These are phyloP conservation scores for Penicillium janthinellum DNA, from an alignment of 2,329 filamentous ascomycete species.

Conservation along the genomic window DNA sequence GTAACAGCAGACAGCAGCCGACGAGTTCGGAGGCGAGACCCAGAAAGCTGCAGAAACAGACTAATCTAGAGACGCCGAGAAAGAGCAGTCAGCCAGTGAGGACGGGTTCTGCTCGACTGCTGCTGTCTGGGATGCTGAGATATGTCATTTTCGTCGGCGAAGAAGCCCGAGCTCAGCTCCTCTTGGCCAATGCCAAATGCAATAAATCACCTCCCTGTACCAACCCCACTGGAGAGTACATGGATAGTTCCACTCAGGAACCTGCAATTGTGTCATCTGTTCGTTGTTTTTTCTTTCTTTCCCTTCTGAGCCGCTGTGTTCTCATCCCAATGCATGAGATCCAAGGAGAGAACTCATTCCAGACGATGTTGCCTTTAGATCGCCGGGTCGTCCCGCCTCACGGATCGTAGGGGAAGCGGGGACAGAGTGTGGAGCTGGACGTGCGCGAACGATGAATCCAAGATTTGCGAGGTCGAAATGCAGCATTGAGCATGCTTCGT, in stretches of 20 bases:
- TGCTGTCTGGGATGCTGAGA: slow-evolving; percentile 19
- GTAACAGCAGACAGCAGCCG: slow-evolving; percentile 3
- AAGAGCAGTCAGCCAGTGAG: slow-evolving; percentile 20
- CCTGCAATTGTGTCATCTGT: slow-evolving; percentile 1
- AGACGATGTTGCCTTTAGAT: not conserved
- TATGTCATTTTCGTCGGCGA: slow-evolving; percentile 27
- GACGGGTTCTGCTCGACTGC: slow-evolving; percentile 3
- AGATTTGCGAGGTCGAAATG: slow-evolving; percentile 12
- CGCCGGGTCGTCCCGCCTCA: slow-evolving; percentile 10
- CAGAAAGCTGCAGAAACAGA: slow-evolving; percentile 22
- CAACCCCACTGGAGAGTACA: slow-evolving; percentile 16
- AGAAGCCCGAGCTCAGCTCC: slow-evolving; percentile 25
- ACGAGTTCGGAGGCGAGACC: slow-evolving; percentile 17
- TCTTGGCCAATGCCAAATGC: slow-evolving; percentile 18
- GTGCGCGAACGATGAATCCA: slow-evolving; percentile 5
- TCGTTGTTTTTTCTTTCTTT: slow-evolving; percentile 9
- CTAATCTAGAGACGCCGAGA: slow-evolving; percentile 16
- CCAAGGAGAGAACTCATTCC: not conserved
- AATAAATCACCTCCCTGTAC: slow-evolving; percentile 22
- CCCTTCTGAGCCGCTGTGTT: not conserved
- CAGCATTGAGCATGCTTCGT: slow-evolving; percentile 16
- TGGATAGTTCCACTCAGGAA: slow-evolving; percentile 9
- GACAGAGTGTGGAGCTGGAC: not conserved
- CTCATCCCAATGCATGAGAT: not conserved
- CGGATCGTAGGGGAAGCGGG: slow-evolving; percentile 3